Percentiles rank a stretch among this genome's conserved stretches.
Evolutionary conservation across 2,329 filamentous ascomycete species (phyloP).

Genomic region (Hortaea sp.): DNA sequence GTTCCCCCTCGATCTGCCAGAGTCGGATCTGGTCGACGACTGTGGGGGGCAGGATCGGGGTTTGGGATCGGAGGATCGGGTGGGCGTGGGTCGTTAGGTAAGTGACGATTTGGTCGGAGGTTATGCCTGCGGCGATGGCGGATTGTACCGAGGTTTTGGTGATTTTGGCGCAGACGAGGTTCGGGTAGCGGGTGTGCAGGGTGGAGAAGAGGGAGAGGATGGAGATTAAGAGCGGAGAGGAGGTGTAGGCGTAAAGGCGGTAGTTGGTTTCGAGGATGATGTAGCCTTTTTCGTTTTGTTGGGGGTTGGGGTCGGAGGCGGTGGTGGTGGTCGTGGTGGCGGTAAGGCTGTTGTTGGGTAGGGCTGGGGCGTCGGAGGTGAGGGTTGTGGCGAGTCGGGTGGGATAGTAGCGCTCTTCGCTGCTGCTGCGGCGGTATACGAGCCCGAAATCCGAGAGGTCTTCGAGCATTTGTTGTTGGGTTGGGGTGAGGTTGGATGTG

Average conservation of each 20-base stretch:
- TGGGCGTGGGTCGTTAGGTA: slow-evolving; percentile 91
- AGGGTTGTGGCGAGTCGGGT: slow-evolving; percentile 90
- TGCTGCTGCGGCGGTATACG: slow-evolving; percentile 53
- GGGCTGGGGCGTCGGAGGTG: slow-evolving; percentile 62
- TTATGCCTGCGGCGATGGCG: slow-evolving; percentile 85
- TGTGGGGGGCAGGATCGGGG: slow-evolving; percentile 76
- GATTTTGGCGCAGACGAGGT: slow-evolving; percentile 85
- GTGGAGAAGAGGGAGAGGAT: slow-evolving; percentile 84
- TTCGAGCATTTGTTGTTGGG: slow-evolving; percentile 79
- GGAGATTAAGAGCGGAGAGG: slow-evolving; percentile 85
- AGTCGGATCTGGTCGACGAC: slow-evolving; percentile 95
- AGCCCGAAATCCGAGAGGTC: slow-evolving; percentile 88
- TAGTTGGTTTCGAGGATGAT: slow-evolving; percentile 98
- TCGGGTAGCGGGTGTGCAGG: slow-evolving; percentile 82
- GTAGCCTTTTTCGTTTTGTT: slow-evolving; percentile 54
- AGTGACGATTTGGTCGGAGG: slow-evolving; percentile 85
- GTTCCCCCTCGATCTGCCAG: slow-evolving; percentile 95
- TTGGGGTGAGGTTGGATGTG: slow-evolving; percentile 69
- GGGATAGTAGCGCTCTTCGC: slow-evolving; percentile 58
- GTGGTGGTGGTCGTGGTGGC: slow-evolving; percentile 49
- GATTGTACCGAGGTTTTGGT: slow-evolving; percentile 79
- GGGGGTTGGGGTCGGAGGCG: background rate
- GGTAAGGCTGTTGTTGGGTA: slow-evolving; percentile 58
- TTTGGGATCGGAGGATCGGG: slow-evolving; percentile 62
- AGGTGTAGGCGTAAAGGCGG: slow-evolving; percentile 92